Conservation (phyloP, 805 yeast species). For the Candida bentonensis region DNA sequence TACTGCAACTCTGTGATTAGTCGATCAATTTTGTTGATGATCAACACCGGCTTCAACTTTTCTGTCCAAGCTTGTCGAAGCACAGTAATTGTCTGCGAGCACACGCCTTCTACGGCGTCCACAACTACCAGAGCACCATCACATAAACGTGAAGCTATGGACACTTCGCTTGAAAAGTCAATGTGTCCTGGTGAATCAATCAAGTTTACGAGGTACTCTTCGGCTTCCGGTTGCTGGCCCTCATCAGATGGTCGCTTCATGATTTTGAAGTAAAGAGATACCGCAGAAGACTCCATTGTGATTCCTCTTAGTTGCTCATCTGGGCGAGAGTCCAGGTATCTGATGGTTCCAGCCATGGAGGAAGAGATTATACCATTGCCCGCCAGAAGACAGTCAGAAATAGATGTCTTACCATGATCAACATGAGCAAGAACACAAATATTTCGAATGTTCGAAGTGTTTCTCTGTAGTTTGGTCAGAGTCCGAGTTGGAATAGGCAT, state of each 20-base stretch:
- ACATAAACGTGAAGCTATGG: slow-evolving; percentile 88
- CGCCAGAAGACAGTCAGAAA: slow-evolving; percentile 83
- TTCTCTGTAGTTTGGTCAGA: slow-evolving; percentile 50
- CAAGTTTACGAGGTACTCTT: slow-evolving; percentile 75
- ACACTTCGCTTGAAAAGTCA: slow-evolving; percentile 91
- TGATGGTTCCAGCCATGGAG: slow-evolving; percentile 85
- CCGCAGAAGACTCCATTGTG: slow-evolving; percentile 95
- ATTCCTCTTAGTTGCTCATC: slow-evolving; percentile 95
- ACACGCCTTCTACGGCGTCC: slow-evolving; percentile 96
- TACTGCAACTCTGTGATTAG: slow-evolving; percentile 68
- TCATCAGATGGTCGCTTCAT: slow-evolving; percentile 28
- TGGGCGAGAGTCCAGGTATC: slow-evolving; percentile 84
- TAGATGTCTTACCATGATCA: slow-evolving; percentile 95
- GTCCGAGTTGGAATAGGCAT: slow-evolving; percentile 44
- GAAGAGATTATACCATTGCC: slow-evolving; percentile 94
- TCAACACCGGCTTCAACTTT: slow-evolving; percentile 73
- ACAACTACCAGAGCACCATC: slow-evolving; percentile 94
- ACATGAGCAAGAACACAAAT: slow-evolving; percentile 96
- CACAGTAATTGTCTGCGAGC: slow-evolving; percentile 93
- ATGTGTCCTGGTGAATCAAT: slow-evolving; percentile 99
- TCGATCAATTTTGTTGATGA: slow-evolving; percentile 83
- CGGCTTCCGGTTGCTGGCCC: slow-evolving; percentile 23
- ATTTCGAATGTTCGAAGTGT: slow-evolving; percentile 62
- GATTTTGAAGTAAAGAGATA: slow-evolving; percentile 78
- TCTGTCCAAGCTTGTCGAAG: slow-evolving; percentile 93